Conservation (phyloP, 169 alveolate species). For the Cryptosporidium baileyi region DNA sequence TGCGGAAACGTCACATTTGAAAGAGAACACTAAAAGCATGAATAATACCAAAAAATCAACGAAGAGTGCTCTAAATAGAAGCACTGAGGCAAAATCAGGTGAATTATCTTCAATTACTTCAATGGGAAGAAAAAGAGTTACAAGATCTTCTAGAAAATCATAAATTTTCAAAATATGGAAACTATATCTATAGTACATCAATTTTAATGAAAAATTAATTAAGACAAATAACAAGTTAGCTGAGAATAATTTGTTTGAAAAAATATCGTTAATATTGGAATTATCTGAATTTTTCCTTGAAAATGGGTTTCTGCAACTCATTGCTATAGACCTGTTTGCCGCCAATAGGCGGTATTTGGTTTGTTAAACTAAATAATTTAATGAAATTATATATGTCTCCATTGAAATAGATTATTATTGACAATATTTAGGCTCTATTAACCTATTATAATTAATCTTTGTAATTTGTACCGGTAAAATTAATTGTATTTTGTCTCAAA, state of each 20-base stretch:
- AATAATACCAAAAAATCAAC: not conserved
- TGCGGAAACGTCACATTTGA: not conserved
- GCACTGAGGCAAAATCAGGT: not conserved
- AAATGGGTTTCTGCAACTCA: no score
- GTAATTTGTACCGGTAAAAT: not conserved
- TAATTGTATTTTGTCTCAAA: not conserved
- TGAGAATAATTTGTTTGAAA: no score
- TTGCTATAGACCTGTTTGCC: conserved; percentile 22
- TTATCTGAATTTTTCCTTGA: no score
- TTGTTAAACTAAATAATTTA: not conserved
- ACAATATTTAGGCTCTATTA: not conserved
- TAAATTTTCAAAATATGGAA: not conserved
- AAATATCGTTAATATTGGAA: no score
- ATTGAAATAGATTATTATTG: not conserved
- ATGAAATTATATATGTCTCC: conserved; percentile 20
- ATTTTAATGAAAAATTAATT: no score
- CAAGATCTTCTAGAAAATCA: conserved; percentile 42
- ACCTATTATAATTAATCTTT: not conserved
- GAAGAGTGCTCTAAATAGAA: conserved; percentile 4
- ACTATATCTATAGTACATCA: no score
- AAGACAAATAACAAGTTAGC: no score
- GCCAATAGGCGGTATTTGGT: conserved; percentile 31
- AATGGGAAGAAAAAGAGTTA: conserved; percentile 5
- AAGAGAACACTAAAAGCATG: not conserved
- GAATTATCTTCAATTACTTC: not conserved